Evolutionary conservation across 1,139 yeast species (phyloP).

Genomic region (Zygoascus hellenicus): DNA sequence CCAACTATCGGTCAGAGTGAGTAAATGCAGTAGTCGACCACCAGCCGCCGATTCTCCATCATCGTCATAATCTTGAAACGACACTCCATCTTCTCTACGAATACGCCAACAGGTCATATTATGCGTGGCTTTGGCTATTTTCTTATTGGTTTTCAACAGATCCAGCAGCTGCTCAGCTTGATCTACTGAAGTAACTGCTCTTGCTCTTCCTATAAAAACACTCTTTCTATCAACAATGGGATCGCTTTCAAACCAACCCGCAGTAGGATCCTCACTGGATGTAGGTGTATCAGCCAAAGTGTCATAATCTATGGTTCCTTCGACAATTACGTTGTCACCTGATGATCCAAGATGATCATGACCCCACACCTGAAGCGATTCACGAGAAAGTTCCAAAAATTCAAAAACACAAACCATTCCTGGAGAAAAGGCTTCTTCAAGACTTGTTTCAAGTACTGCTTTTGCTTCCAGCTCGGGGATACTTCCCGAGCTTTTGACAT

Average conservation of each 20-base stretch:
- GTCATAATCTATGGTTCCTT: neutral
- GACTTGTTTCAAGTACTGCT: constrained; percentile 41
- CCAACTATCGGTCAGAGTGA: constrained; percentile 55
- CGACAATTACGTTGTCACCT: constrained; percentile 22
- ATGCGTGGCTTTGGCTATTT: constrained; percentile 64
- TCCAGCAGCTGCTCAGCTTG: constrained; percentile 56
- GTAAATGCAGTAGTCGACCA: constrained; percentile 68
- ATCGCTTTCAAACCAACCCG: constrained; percentile 72
- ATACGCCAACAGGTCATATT: constrained; percentile 87
- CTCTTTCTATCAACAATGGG: constrained; percentile 80
- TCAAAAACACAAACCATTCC: constrained; percentile 82
- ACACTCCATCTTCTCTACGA: constrained; percentile 43
- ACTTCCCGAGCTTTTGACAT: constrained; percentile 39
- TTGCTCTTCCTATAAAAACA: constrained; percentile 74
- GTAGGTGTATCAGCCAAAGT: neutral
- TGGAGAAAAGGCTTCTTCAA: constrained; percentile 44
- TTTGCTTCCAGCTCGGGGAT: constrained; percentile 35
- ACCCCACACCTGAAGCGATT: constrained; percentile 16
- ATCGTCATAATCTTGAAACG: constrained; percentile 83
- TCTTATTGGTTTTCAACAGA: constrained; percentile 54
- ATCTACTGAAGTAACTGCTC: constrained; percentile 52
- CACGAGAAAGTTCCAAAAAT: constrained; percentile 59
- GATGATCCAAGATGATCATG: constrained; percentile 13
- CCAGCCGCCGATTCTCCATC: constrained; percentile 99
- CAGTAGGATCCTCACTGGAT: constrained; percentile 28